phyloP scores from a whole-genome alignment of 805 yeast genomes.

The Starmerella stigmatis region DNA sequence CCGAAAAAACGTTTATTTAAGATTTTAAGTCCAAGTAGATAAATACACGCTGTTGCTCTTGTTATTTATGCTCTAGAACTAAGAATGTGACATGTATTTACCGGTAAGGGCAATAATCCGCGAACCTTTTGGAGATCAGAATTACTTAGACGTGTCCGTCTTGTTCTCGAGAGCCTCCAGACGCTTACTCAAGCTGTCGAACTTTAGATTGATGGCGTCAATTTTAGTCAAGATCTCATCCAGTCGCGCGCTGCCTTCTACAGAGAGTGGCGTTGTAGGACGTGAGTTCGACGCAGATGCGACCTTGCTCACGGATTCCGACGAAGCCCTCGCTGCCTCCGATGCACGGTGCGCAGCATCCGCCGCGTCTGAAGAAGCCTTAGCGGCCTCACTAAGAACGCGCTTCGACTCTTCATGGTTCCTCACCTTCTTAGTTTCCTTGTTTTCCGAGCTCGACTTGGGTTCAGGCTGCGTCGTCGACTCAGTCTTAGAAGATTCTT shows the following conservation, averaged over 20 bases:
- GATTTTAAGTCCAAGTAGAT: constrained; percentile 1
- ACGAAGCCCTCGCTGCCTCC: not conserved
- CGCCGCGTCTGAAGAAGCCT: constrained; percentile 2
- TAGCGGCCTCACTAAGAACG: not conserved
- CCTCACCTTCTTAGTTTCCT: constrained; percentile 4
- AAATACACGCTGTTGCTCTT: not conserved
- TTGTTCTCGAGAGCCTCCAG: constrained; percentile 18
- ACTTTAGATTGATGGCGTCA: constrained; percentile 17
- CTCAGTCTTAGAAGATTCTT: constrained; percentile 1
- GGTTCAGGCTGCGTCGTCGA: constrained; percentile 14
- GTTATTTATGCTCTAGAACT: not conserved
- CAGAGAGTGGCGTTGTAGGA: not conserved
- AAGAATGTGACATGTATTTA: not conserved
- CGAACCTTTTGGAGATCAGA: not conserved
- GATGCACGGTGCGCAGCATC: constrained; percentile 1
- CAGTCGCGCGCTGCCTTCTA: constrained; percentile 16
- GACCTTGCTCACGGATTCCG: constrained; percentile 1
- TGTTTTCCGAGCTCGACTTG: constrained; percentile 9
- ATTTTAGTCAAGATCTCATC: constrained; percentile 19
- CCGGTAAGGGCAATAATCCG: not conserved
- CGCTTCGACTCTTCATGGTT: not conserved
- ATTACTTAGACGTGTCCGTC: too few relatives aligned
- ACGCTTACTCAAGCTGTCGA: constrained; percentile 17
- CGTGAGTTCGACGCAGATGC: not conserved
- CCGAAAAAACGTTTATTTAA: constrained; percentile 18